Evolutionary conservation across 1,139 yeast genomes (phyloP).

Genomic region (Magnusiomyces paraingens): DNA sequence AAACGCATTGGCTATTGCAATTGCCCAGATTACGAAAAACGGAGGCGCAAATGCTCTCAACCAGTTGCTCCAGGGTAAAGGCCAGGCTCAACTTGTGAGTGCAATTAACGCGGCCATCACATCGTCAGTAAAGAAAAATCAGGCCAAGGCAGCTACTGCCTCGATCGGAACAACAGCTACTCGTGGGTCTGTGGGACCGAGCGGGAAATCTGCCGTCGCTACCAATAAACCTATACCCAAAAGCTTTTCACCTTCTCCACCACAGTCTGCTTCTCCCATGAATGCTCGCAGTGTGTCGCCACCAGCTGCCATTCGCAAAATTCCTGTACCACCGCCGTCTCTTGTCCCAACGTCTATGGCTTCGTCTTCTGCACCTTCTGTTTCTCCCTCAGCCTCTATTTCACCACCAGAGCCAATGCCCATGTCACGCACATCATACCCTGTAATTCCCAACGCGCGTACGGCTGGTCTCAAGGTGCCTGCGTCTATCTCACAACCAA

Average conservation of each 20-base stretch:
- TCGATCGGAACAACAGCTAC: constrained; percentile 17
- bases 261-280: neutral
- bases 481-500: constrained; percentile 1
- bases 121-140: constrained; percentile 31
- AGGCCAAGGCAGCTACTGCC: constrained; percentile 5
- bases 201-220: constrained; percentile 18
- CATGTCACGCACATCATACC: neutral
- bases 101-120: constrained; percentile 78
- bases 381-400: constrained; percentile 14
- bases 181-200: constrained; percentile 22
- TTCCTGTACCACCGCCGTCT: constrained; percentile 2
- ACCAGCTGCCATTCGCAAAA: neutral
- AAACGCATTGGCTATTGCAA: constrained; percentile 89
- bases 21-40: constrained; percentile 83
- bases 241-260: constrained; percentile 14
- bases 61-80: constrained; percentile 67
- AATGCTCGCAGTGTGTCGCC: neutral
- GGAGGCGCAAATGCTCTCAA: constrained; percentile 61
- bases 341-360: constrained; percentile 10
- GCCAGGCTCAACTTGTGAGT: constrained; percentile 80
- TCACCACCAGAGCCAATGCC: constrained; percentile 11
- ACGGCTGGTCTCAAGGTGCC: constrained; percentile 2
- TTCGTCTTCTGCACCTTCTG: constrained; percentile 8
- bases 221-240: constrained; percentile 22
- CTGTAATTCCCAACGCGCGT: neutral